These are phyloP conservation scores for Mycosphaerella sp. DNA, from an alignment of 2,329 filamentous ascomycete genomes.

Conservation along the genomic window DNA sequence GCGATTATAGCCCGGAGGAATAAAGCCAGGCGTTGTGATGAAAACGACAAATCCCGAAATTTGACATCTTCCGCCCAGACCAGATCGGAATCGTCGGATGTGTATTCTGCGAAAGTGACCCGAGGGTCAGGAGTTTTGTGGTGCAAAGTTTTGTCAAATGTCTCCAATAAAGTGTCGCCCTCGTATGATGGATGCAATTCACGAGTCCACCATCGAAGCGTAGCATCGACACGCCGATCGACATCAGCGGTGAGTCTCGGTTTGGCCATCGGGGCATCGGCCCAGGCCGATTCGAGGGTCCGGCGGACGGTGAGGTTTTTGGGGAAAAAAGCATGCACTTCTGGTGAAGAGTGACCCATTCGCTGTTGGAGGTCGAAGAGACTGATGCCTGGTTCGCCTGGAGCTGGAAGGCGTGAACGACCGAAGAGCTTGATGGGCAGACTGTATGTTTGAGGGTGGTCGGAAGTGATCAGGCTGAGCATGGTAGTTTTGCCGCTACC, in stretches of 20 bases:
- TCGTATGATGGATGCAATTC: slow-evolving; percentile 60
- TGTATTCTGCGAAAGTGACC: slow-evolving; percentile 16
- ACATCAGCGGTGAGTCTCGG: slow-evolving; percentile 58
- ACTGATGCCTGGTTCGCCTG: slow-evolving; percentile 66
- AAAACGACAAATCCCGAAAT: slow-evolving; percentile 73
- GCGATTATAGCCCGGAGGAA: slow-evolving; percentile 56
- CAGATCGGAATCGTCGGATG: slow-evolving; percentile 30
- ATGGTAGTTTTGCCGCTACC: slow-evolving; percentile 94
- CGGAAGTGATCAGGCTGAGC: slow-evolving; percentile 84
- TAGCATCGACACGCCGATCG: slow-evolving; percentile 57
- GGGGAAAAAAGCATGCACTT: slow-evolving; percentile 91
- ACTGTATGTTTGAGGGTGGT: slow-evolving; percentile 91
- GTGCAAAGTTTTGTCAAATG: slow-evolving; percentile 8
- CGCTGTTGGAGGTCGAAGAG: slow-evolving; percentile 88
- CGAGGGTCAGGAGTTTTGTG: no score
- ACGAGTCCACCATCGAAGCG: slow-evolving; percentile 67
- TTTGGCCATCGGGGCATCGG: slow-evolving; percentile 72
- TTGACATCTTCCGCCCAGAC: slow-evolving; percentile 62
- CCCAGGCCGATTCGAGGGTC: slow-evolving; percentile 79
- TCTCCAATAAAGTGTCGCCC: slow-evolving; percentile 11
- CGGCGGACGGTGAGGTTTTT: slow-evolving; percentile 65
- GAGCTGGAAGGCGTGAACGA: slow-evolving; percentile 67
- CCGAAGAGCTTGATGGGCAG: slow-evolving; percentile 84
- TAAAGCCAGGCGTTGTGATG: slow-evolving; percentile 74
- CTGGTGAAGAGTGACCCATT: slow-evolving; percentile 88